Evolutionary conservation across 208 protist species (phyloP), one percentile per base, ranked within the genome.

Genomic region (Zelonia costaricensis): DNA sequence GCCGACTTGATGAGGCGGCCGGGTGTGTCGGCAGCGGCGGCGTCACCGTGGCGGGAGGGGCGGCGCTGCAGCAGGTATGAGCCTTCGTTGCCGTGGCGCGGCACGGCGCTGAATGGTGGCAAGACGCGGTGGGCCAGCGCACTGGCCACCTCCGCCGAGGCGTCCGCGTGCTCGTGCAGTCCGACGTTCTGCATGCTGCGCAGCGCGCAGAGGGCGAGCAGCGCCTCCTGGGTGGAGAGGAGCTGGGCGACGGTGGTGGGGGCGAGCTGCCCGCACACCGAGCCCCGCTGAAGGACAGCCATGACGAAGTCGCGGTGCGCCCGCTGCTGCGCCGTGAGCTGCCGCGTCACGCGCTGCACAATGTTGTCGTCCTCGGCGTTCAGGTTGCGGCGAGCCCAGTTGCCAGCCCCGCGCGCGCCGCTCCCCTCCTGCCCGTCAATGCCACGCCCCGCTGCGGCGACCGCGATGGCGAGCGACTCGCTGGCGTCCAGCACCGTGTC

Each of bases 141-240:
- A 28, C 51, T 28, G 23, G 40, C 49, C 12, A 68, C 22, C 20
- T 36, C 16, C 52, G 31, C 20, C 35, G 36, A 33, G 54, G 64
- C 30, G 18, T 16, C 10, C 20, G 46, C 15, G 3, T 45, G 65
- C 7, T 63, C 44, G 20, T 52, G 65, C 13, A 78, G 59, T 31
- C 73, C 78, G 9, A 89, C 82, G 62, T 94, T 94, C 58, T 94
- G 88, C 52, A 94, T 49, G 18, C 79, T 71, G 38, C 88, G 74
- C 64, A 94, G 59, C 13, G 80, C 78, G 12, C 80, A 64, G 58
- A 91, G 57, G 18, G 62, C 72, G 12, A 86, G 68, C 5, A 94
- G 67, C n/a, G 67, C 55, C 58, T 94, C 88, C 56, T 94, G 85
- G 16, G 74, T 62, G 18, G 85, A 92, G 23, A 94, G 43, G 28